These are phyloP conservation scores for Ceratobasidium sp. DNA, from an alignment of 1,284 basidiomycete genomes.

Conservation along the genomic window DNA sequence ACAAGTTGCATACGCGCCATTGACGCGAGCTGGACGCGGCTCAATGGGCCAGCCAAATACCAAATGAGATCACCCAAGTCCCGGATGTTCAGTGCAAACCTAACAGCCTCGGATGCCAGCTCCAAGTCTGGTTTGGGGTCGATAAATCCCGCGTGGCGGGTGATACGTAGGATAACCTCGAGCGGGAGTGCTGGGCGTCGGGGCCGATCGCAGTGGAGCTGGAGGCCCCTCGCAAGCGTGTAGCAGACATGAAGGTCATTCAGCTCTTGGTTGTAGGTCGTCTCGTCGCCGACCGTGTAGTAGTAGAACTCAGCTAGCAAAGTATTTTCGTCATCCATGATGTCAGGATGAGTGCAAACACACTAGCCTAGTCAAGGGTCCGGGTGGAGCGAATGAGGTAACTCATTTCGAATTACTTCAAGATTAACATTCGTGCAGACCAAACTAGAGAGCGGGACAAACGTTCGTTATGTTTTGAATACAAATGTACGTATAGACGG, in stretches of 20 bases:
- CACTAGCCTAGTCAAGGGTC: constrained; percentile 17
- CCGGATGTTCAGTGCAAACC: not conserved
- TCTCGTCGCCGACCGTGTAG: constrained; percentile 28
- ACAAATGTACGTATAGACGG: not conserved
- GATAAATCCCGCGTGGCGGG: constrained; percentile 33
- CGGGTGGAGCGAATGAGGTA: constrained; percentile 17
- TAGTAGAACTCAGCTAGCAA: constrained; percentile 28
- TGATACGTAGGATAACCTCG: constrained; percentile 36
- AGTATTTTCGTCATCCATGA: constrained; percentile 8
- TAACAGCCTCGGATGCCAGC: constrained; percentile 8
- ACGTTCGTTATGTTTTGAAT: constrained; percentile 11
- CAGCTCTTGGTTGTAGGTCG: constrained; percentile 34
- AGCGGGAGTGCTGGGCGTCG: constrained; percentile 29
- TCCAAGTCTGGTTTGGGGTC: constrained; percentile 25
- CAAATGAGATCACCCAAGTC: not conserved
- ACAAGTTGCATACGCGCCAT: constrained; percentile 42
- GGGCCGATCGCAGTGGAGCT: constrained; percentile 12
- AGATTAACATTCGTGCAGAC: not conserved
- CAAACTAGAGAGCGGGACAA: not conserved
- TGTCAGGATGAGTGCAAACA: not conserved
- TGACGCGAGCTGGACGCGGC: constrained; percentile 30
- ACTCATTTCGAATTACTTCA: not conserved
- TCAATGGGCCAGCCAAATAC: constrained; percentile 11
- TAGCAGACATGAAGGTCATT: constrained; percentile 40
- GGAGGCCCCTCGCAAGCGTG: constrained; percentile 35